Conservation (phyloP, 2,329 filamentous ascomycete genomes). For the Exophiala xenobiotica region DNA sequence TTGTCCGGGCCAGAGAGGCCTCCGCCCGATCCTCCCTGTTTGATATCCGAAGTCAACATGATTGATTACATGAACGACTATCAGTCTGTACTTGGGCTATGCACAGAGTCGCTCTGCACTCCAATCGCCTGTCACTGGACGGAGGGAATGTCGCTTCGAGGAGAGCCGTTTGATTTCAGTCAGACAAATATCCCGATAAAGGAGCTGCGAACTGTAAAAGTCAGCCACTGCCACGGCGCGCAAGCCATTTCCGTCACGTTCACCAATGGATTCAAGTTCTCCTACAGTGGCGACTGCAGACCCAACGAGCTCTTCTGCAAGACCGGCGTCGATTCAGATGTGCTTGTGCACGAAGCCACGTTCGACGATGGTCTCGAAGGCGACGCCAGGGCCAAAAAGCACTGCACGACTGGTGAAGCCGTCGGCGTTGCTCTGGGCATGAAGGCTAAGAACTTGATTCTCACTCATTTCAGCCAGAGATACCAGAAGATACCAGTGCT, state of each 20-base stretch:
- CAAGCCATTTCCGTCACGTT: conserved; percentile 77
- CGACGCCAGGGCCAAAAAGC: conserved; percentile 84
- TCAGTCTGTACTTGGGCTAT: conserved; percentile 52
- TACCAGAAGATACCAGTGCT: conserved; percentile 73
- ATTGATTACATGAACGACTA: conserved; percentile 77
- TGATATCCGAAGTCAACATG: conserved; percentile 72
- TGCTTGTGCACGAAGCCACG: conserved; percentile 93
- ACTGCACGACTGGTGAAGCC: conserved; percentile 85
- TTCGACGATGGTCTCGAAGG: conserved; percentile 81
- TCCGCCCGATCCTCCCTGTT: conserved; percentile 36
- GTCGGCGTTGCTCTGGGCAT: conserved; percentile 74
- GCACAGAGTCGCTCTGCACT: conserved; percentile 46
- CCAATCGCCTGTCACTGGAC: conserved; percentile 41
- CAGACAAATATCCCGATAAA: conserved; percentile 19
- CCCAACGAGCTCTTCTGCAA: conserved; percentile 68
- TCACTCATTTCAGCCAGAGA: conserved; percentile 94
- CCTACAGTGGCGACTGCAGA: conserved; percentile 92
- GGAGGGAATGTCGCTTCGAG: conserved; percentile 17
- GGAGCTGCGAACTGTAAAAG: conserved; percentile 64
- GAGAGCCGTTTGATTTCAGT: conserved; percentile 18
- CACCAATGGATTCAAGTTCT: conserved; percentile 76
- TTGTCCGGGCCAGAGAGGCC: conserved; percentile 1
- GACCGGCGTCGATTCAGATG: conserved; percentile 72
- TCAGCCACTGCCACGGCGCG: conserved; percentile 77
- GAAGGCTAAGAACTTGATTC: conserved; percentile 73